phyloP scores from a whole-genome alignment of 768 basidiomycete genomes.

The Leccinum subgranulosum region DNA sequence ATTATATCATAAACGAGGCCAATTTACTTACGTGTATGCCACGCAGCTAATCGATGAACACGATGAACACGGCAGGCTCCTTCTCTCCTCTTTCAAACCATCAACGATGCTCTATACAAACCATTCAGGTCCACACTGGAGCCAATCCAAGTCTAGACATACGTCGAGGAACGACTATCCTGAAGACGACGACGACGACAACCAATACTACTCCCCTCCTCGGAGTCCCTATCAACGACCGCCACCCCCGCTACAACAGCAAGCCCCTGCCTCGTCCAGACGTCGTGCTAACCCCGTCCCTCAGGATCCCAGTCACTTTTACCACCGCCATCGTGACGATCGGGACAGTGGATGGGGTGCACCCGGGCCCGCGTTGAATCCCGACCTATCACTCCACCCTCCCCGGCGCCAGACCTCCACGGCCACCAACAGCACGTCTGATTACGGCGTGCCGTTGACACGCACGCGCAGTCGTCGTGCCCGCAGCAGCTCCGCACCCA shows the following conservation, averaged over 20 bases:
- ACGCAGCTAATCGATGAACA: slow-evolving; percentile 6
- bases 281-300: slow-evolving; percentile 13
- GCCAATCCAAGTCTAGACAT: neutral
- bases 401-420: slow-evolving; percentile 20
- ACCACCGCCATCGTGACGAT: slow-evolving; percentile 23
- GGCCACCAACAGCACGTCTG: slow-evolving; percentile 16
- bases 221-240: slow-evolving; percentile 6
- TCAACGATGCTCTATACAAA: slow-evolving; percentile 7
- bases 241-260: neutral
- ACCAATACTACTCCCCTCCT: slow-evolving; percentile 9
- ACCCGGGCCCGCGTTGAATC: slow-evolving; percentile 2
- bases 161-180: slow-evolving; percentile 8
- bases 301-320: slow-evolving; percentile 12
- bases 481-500: slow-evolving; percentile 18
- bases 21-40: no score
- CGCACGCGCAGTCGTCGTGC: slow-evolving; percentile 16
- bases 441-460: slow-evolving; percentile 6
- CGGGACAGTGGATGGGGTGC: slow-evolving; percentile 13
- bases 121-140: neutral
- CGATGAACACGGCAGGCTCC: neutral
- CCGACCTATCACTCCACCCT: slow-evolving; percentile 11
- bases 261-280: slow-evolving; percentile 7
- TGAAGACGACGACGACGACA: slow-evolving; percentile 15
- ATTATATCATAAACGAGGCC: no score
- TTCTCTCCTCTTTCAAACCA: neutral